phyloP scores from a whole-genome alignment of 164 flowering plant species.

The Annona squamosa region DNA sequence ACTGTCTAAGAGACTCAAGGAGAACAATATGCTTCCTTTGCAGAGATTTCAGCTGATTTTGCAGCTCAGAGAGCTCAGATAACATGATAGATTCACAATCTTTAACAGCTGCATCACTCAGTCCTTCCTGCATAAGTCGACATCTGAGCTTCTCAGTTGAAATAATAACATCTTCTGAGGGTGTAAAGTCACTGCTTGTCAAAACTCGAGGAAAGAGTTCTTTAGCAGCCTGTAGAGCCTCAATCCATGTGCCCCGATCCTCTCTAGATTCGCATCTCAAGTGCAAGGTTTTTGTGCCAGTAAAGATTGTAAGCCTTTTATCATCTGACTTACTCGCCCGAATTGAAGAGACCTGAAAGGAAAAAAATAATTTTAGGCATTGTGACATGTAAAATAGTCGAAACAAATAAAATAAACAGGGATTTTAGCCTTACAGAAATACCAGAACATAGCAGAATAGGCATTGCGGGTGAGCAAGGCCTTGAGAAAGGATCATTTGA shows the following conservation, averaged over 20 bases:
- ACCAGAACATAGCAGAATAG: not conserved
- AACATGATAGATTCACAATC: conserved; percentile 93
- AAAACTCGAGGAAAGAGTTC: conserved; percentile 74
- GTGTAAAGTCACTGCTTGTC: conserved; percentile 59
- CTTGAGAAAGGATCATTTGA: too few species aligned
- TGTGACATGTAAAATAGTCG: not conserved
- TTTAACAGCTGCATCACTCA: conserved; percentile 53
- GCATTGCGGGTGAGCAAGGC: too few species aligned
- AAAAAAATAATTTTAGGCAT: not conserved
- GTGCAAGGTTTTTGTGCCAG: conserved; percentile 96
- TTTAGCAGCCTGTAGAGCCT: conserved; percentile 73
- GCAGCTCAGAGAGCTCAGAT: conserved; percentile 62
- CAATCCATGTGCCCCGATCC: conserved; percentile 85
- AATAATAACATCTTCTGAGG: conserved; percentile 61
- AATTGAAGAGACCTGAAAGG: conserved; percentile 82
- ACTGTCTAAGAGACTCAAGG: conserved; percentile 70
- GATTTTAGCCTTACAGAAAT: not conserved
- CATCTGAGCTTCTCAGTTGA: conserved; percentile 81
- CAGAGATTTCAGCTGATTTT: conserved; percentile 59
- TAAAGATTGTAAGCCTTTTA: conserved; percentile 81
- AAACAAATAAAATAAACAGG: not conserved
- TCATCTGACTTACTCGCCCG: conserved; percentile 97
- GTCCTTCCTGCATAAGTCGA: conserved; percentile 63
- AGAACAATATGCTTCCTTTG: conserved; percentile 64
- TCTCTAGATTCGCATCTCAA: conserved; percentile 76